Evolutionary conservation across 257 asterid species (phyloP).

Genomic region (Lycium barbarum): DNA sequence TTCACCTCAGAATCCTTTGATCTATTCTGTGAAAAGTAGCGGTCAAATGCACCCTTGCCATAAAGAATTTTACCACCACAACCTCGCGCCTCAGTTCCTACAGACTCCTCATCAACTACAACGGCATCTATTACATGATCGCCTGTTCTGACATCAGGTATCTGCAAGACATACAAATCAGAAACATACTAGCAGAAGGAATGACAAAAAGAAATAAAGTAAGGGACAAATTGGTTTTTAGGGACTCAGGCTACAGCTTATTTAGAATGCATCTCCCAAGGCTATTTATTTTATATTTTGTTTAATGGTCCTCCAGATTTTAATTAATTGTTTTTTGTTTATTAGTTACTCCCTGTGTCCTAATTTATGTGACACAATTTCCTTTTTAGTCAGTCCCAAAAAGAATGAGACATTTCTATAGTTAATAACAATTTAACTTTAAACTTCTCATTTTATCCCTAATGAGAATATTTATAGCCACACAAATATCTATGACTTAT

Average conservation of each 20-base stretch:
- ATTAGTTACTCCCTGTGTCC: not conserved
- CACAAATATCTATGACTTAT: too few species aligned
- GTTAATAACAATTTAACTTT: too few species aligned
- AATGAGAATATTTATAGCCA: too few species aligned
- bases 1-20: constrained; percentile 65
- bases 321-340: not conserved
- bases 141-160: constrained; percentile 90
- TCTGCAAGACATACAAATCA: constrained; percentile 50
- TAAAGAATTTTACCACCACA: constrained; percentile 84
- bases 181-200: not conserved
- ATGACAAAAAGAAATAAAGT: not conserved
- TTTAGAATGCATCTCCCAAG: not conserved
- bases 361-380: too few species aligned
- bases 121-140: constrained; percentile 86
- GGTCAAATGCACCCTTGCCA: constrained; percentile 77
- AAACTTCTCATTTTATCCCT: too few species aligned
- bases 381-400: too few species aligned
- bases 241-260: not conserved
- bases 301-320: not conserved
- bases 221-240: not conserved
- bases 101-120: constrained; percentile 75
- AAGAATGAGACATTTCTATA: too few species aligned
- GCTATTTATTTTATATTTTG: not conserved
- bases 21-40: constrained; percentile 59
- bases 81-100: constrained; percentile 59